phyloP scores from a whole-genome alignment of 1,284 basidiomycete species.

The Leccinum insigne region DNA sequence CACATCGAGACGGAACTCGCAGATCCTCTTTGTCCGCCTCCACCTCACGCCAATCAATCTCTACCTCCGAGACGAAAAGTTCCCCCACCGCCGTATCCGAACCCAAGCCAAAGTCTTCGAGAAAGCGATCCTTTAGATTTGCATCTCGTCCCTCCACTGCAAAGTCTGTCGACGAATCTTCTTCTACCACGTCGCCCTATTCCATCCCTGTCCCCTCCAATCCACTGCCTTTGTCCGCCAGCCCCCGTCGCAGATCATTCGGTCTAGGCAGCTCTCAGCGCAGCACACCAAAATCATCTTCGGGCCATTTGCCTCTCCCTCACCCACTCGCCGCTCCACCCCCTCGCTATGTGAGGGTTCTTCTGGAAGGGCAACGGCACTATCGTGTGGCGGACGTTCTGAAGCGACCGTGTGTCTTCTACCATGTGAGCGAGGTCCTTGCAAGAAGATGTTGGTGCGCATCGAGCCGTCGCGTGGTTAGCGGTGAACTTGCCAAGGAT shows the following conservation, averaged over 20 bases:
- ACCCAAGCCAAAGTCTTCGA: conserved; percentile 13
- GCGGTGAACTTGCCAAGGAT: too few species aligned
- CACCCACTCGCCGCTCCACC: conserved; percentile 3
- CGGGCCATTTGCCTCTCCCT: conserved; percentile 29
- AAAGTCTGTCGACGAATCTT: conserved; percentile 29
- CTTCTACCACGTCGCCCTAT: conserved; percentile 21
- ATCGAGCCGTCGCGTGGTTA: too few species aligned
- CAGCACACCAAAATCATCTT: conserved; percentile 33
- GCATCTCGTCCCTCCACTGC: conserved; percentile 34
- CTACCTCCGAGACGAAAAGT: conserved; percentile 21
- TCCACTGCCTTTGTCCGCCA: conserved; percentile 33
- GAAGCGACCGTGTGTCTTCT: conserved; percentile 33
- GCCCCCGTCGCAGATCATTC: conserved; percentile 35
- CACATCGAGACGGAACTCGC: conserved; percentile 12
- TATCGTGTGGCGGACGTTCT: conserved; percentile 33
- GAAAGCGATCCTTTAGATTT: conserved; percentile 35
- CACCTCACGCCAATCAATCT: conserved; percentile 16
- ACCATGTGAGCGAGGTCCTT: conserved; percentile 23
- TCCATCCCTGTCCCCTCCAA: conserved; percentile 31
- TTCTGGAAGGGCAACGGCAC: conserved; percentile 34
- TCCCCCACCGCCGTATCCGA: conserved; percentile 29
- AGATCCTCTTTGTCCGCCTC: conserved; percentile 38
- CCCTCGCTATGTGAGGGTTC: conserved; percentile 21
- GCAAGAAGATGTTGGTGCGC: too few species aligned
- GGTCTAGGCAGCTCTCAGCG: conserved; percentile 31